Conservation (phyloP, 2,329 filamentous ascomycete species). For the Ceratocystis ficicola region DNA sequence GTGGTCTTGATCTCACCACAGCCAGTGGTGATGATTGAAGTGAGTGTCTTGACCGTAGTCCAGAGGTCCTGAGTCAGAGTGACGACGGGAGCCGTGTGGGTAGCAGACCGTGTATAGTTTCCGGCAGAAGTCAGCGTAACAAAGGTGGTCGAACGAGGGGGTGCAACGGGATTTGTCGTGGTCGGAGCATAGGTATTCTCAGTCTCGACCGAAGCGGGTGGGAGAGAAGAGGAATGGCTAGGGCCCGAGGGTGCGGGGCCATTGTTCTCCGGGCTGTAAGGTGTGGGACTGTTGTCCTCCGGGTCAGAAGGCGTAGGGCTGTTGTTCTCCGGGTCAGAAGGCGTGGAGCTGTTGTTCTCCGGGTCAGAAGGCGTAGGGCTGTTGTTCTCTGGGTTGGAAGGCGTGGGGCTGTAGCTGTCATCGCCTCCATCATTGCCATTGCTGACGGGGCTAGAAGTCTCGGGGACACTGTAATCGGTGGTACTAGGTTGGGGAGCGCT, state of each 20-base stretch:
- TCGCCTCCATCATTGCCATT: not conserved
- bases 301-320: not conserved
- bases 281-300: not conserved
- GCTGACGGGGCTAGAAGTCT: not conserved
- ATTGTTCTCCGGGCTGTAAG: not conserved
- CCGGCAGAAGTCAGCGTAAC: constrained; percentile 3
- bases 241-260: not conserved
- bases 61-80: not conserved
- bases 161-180: not conserved
- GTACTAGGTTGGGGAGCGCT: not conserved
- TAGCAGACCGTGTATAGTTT: not conserved
- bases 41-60: not conserved
- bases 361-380: not conserved
- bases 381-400: not conserved
- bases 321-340: not conserved
- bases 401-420: not conserved
- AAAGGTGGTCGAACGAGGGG: not conserved
- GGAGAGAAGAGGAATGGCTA: not conserved
- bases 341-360: not conserved
- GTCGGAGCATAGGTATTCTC: not conserved
- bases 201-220: not conserved
- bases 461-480: not conserved
- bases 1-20: not conserved
- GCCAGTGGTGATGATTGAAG: not conserved
- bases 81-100: not conserved